These are phyloP conservation scores for Umbilicaria muhlenbergii DNA, from an alignment of 495 filamentous ascomycete genomes.

Conservation along the genomic window DNA sequence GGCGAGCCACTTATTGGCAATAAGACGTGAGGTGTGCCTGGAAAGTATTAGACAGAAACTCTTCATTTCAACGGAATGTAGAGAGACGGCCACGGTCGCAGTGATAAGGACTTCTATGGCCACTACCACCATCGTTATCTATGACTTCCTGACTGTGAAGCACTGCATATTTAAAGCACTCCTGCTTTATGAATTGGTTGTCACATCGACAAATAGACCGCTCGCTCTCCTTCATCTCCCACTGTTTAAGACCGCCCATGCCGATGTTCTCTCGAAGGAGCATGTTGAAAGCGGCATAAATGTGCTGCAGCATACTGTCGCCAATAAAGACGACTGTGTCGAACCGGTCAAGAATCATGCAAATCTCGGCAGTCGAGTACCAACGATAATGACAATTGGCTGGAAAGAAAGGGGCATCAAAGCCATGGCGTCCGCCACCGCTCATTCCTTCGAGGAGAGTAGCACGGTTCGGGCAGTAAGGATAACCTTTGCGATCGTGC, in stretches of 20 bases:
- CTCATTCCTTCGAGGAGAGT: conserved; percentile 29
- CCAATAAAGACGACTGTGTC: conserved; percentile 30
- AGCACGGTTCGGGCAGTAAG: conserved; percentile 24
- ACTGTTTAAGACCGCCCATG: conserved; percentile 26
- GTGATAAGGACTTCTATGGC: conserved; percentile 12
- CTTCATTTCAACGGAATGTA: neutral
- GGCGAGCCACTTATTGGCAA: conserved; percentile 21
- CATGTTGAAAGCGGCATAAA: conserved; percentile 34
- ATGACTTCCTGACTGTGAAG: conserved; percentile 19
- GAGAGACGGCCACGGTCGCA: conserved; percentile 9
- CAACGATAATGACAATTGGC: conserved; percentile 31
- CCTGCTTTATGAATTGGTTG: conserved; percentile 22
- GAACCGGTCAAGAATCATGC: conserved; percentile 33
- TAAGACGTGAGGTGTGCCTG: conserved; percentile 27
- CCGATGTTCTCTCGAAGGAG: conserved; percentile 29
- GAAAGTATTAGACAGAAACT: neutral
- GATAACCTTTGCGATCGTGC: conserved; percentile 8
- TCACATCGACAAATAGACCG: conserved; percentile 24
- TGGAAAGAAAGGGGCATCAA: conserved; percentile 24
- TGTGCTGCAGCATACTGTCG: conserved; percentile 25
- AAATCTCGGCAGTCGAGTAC: conserved; percentile 29
- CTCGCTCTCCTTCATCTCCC: conserved; percentile 21
- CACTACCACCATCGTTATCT: conserved; percentile 6
- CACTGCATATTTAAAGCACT: conserved; percentile 21
- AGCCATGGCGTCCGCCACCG: conserved; percentile 30